Base-by-base conservation (phyloP, 257 asterid species). In the Ballota nigra region DNA sequence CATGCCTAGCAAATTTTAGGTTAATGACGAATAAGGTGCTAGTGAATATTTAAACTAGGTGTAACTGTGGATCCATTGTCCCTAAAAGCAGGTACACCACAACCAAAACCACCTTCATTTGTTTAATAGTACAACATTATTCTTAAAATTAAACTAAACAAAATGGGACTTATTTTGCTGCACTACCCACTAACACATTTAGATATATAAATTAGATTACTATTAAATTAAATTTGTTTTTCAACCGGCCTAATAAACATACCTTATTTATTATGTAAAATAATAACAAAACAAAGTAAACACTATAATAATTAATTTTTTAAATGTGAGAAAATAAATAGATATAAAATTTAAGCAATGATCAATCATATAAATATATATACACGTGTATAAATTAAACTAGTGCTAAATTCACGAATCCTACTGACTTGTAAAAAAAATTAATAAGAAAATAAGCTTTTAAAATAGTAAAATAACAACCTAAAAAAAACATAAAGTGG, bases 21-120 rank as follows among this genome's bases (percentile, higher is more conserved):
- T 51, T 34, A 36, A 69, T 34, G 20, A 57, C 53, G 15, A 45
- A 13, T n/a, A 26, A 26, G 29, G 55, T 47, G 55, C 22, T 47
- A 47, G 22, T 47, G 22, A 47, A 47, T 47, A 47, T 47, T 10
- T 59, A 63, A 63, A 31, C 18, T 41, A 58, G 26, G 18, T 52
- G 12, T 58, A 23, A 62, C 24, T 51, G 51, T 71, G 66, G 61
- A 63, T 69, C 79, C 67, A 24, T 18, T 77, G 85, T 81, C 75
- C 75, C 77, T 49, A 64, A 81, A 81, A 77, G 82, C 75, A 59
- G 29, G 29, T 77, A 74, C 82, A 63, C 20, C 75, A 47, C 79
- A 77, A 60, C 78, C 78, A 47, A 65, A 77, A 18, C 79, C 77
- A 72, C 74, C 77, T 24, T 58, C 38, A 55, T 55, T 70, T 70